phyloP scores from a whole-genome alignment of 768 basidiomycete species.

The Termitomyces sp. region DNA sequence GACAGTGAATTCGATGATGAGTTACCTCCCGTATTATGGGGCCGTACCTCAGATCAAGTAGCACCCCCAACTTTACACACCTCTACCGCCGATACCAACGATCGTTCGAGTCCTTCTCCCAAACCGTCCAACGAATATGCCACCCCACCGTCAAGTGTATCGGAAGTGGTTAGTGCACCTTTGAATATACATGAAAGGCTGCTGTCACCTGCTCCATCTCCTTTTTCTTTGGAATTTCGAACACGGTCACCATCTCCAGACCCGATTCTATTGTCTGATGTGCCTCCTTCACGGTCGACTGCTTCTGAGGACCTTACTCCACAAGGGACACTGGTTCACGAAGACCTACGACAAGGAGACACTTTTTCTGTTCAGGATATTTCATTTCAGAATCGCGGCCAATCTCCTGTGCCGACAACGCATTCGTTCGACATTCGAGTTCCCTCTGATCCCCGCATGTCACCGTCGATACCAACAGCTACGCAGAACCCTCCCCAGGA shows the following conservation, averaged over 20 bases:
- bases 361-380: background rate
- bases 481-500: background rate
- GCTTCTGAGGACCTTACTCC: background rate
- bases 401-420: background rate
- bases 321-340: background rate
- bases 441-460: background rate
- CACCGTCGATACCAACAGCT: background rate
- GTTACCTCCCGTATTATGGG: background rate
- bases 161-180: background rate
- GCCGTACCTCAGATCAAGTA: background rate
- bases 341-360: background rate
- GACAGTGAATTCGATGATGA: background rate
- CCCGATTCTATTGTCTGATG: slow-evolving; percentile 10
- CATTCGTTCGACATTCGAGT: background rate
- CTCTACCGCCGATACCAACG: background rate
- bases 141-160: background rate
- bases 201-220: slow-evolving; percentile 8
- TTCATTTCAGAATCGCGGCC: background rate
- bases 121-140: background rate
- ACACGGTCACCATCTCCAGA: slow-evolving; percentile 14
- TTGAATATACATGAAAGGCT: background rate
- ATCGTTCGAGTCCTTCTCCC: background rate
- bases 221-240: background rate
- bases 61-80: background rate
- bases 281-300: background rate